A percentile compares a stretch with the other conserved stretches of the same genome.
These are phyloP conservation scores for Lichtheimia ornata DNA, from an alignment of 371 early-diverging fungal species.

Conservation along the genomic window DNA sequence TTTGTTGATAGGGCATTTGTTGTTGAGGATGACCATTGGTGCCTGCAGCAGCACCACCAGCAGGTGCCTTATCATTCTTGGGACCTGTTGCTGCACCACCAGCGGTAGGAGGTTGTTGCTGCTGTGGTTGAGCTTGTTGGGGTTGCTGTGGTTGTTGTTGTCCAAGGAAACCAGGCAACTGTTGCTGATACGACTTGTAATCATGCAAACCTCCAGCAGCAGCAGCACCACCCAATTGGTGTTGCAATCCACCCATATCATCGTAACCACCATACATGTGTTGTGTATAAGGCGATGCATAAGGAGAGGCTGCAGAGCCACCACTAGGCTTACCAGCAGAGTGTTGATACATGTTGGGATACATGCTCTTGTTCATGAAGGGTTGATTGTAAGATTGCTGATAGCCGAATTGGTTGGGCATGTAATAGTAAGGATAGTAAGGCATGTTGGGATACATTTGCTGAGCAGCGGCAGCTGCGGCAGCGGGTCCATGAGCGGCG, in stretches of 20 bases:
- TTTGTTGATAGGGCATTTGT: slow-evolving; percentile 2
- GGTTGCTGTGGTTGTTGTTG: slow-evolving; percentile 14
- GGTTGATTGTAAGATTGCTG: slow-evolving; percentile 81
- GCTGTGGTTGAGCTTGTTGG: neutral
- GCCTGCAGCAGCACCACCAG: neutral
- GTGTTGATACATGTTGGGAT: slow-evolving; percentile 68
- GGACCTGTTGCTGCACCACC: neutral
- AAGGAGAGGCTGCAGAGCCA: slow-evolving; percentile 29
- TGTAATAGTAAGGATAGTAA: slow-evolving; percentile 80
- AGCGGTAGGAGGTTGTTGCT: neutral
- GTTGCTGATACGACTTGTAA: slow-evolving; percentile 40
- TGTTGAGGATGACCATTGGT: slow-evolving; percentile 10
- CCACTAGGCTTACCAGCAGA: slow-evolving; percentile 26
- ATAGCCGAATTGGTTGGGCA: slow-evolving; percentile 74
- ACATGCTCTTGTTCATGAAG: slow-evolving; percentile 84
- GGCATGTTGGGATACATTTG: slow-evolving; percentile 47
- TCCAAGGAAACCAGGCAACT: slow-evolving; percentile 22
- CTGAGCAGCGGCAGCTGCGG: slow-evolving; percentile 31
- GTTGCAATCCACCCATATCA: slow-evolving; percentile 38
- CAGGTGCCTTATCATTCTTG: neutral
- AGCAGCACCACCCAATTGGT: slow-evolving; percentile 25
- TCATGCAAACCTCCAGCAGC: slow-evolving; percentile 35
- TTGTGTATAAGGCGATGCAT: slow-evolving; percentile 43
- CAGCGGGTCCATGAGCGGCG: slow-evolving; percentile 13
- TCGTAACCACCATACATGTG: slow-evolving; percentile 55